A percentile compares a stretch with the other conserved stretches of the same genome.
Conservation (phyloP, 495 filamentous ascomycete genomes). For the Tuber melanosporum region DNA sequence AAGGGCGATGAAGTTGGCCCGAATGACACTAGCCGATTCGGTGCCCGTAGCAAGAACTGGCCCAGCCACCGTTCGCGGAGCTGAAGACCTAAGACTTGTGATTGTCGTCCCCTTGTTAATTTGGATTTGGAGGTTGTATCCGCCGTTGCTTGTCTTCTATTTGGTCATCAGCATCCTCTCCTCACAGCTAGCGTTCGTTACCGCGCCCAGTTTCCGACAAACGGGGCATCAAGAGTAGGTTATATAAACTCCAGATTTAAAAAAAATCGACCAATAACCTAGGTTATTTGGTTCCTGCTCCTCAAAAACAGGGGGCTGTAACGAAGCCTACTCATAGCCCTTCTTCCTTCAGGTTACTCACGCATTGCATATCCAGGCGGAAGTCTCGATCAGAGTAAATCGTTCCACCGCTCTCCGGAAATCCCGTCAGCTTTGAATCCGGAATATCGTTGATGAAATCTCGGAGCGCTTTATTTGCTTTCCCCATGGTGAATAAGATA, state of each 20-base stretch:
- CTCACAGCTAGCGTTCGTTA: too few relatives aligned
- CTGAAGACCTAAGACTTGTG: background rate
- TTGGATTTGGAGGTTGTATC: background rate
- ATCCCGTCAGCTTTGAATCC: background rate
- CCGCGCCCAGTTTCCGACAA: too few relatives aligned
- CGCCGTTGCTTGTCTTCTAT: background rate
- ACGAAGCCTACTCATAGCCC: background rate
- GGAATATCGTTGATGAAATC: background rate
- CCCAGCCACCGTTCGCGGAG: background rate
- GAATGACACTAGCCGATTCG: background rate
- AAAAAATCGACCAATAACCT: too few relatives aligned
- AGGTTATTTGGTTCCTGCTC: too few relatives aligned
- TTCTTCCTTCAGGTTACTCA: background rate
- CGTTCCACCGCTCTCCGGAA: background rate
- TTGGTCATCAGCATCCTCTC: background rate
- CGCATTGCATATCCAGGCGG: background rate
- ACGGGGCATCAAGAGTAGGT: too few relatives aligned
- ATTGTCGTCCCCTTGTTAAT: background rate
- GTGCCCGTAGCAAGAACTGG: background rate
- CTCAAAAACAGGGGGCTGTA: background rate
- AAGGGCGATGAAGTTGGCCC: background rate
- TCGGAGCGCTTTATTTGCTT: background rate
- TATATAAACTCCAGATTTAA: too few relatives aligned
- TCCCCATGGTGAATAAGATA: background rate
- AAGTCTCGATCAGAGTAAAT: background rate